Base-by-base conservation (phyloP, 306 rosid genomes). In the Cucumis hystrix region DNA sequence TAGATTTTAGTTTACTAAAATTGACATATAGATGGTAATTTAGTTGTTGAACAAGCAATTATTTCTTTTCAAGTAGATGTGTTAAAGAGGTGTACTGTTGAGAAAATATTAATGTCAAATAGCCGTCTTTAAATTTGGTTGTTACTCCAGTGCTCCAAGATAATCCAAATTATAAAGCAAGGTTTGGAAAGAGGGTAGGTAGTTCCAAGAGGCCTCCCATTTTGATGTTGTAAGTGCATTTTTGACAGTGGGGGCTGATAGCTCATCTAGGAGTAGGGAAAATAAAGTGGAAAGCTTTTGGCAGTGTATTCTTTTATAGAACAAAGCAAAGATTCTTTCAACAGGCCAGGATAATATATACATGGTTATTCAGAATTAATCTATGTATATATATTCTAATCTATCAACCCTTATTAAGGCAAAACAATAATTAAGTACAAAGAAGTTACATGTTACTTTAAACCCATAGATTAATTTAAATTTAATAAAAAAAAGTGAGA, bases 281-380 rank as follows among this genome's bases (percentile, higher is more conserved):
- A 51, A 28, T 72, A 72, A 72, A 72, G 76, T 72, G 43, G 60
- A 43, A 72, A 72, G 45, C 76, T 72, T 65, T 65, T 65, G 75
- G 58, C 76, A 47, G 76, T 12, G 28, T 7, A 12, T 72, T 51
- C 28, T 72, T 72, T 72, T 72, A 72, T 49, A 4, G 76, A 72
- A 72, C 61, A 72, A 72, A 72, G 28, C 60, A 51, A 72, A 72
- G 61, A 72, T 72, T 51, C 61, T 72, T 70, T 70, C 0, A 39
- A 64, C 3, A 41, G 35, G 4, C 20, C 57, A 12, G 55, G 37
- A 33, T 33, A 33, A 33, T 33, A 33, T 4, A 10, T 28, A 3
- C 30, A 23, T 28, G 30, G 6, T 54, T 45, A 45, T 60, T 60
- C 11, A 62, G 13, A 40, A 28, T 28, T 28, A n/a, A 67, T 67